These are phyloP conservation scores for Paraurostyla sp. DNA, from an alignment of 73 alveolate species.

Conservation along the genomic window DNA sequence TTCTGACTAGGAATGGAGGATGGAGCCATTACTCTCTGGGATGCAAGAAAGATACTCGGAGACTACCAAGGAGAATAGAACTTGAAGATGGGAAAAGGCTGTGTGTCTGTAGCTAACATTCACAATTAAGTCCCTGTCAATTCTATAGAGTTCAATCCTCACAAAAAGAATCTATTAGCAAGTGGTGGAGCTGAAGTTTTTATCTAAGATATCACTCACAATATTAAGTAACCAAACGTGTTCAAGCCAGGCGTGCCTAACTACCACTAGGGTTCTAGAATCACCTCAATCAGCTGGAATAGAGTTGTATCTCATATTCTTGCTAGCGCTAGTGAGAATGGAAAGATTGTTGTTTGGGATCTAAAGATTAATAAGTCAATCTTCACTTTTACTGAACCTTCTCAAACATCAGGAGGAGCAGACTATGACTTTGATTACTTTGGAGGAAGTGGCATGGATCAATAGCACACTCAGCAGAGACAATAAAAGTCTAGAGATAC, in stretches of 20 bases:
- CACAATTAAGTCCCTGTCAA: slow-evolving; percentile 72
- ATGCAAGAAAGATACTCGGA: slow-evolving; percentile 77
- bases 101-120: slow-evolving; percentile 65
- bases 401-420: slow-evolving; percentile 37
- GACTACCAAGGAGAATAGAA: slow-evolving; percentile 67
- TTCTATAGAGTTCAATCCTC: slow-evolving; percentile 87
- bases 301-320: slow-evolving; percentile 87
- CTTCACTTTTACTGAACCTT: slow-evolving; percentile 78
- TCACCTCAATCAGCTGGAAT: slow-evolving; percentile 90
- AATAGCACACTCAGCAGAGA: slow-evolving; percentile 64
- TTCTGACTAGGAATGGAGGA: slow-evolving; percentile 64
- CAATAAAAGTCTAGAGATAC: slow-evolving; percentile 63
- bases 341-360: slow-evolving; percentile 91
- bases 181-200: slow-evolving; percentile 89
- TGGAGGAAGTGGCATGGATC: slow-evolving; percentile 54
- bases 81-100: slow-evolving; percentile 77
- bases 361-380: slow-evolving; percentile 82
- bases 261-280: slow-evolving; percentile 78
- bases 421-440: slow-evolving; percentile 40
- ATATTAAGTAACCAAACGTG: slow-evolving; percentile 77
- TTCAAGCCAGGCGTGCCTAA: slow-evolving; percentile 80
- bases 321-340: slow-evolving; percentile 90
- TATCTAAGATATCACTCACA: slow-evolving; percentile 79
- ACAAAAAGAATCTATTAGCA: slow-evolving; percentile 89
- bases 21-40: slow-evolving; percentile 93